These are phyloP conservation scores for Acanthamoeba triangularis DNA, from an alignment of 208 protist species.

Conservation along the genomic window DNA sequence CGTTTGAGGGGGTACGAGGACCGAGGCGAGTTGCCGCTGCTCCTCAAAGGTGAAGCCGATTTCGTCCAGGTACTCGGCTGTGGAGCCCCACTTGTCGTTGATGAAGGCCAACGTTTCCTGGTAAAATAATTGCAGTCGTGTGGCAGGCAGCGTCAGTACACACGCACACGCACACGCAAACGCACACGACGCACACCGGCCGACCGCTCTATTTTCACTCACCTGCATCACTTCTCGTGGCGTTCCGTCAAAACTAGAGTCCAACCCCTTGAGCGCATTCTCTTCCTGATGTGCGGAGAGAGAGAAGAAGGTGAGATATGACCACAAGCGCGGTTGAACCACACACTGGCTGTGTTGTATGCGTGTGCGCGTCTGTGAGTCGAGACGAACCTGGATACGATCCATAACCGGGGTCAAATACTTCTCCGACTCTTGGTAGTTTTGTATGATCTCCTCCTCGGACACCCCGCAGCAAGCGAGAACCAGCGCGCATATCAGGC, in stretches of 20 bases:
- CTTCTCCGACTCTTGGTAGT: constrained; percentile 64
- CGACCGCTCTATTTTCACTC: too few relatives aligned
- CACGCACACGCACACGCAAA: neutral
- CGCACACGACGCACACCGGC: too few relatives aligned
- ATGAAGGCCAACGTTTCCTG: constrained; percentile 52
- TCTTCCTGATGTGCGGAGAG: constrained; percentile 2
- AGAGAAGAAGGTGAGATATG: neutral
- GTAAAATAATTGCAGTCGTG: neutral
- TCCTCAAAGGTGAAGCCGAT: constrained; percentile 46
- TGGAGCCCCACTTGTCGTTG: constrained; percentile 62
- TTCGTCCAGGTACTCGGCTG: constrained; percentile 30
- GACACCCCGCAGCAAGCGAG: constrained; percentile 56
- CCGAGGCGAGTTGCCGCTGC: constrained; percentile 19
- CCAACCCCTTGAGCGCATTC: constrained; percentile 58
- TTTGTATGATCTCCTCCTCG: constrained; percentile 55
- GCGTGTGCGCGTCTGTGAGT: too few relatives aligned
- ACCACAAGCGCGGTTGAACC: neutral
- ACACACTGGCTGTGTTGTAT: too few relatives aligned
- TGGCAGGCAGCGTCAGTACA: neutral
- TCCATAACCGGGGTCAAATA: constrained; percentile 44
- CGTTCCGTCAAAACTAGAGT: constrained; percentile 69
- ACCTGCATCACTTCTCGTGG: constrained; percentile 55
- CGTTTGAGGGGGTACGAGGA: neutral
- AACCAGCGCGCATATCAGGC: constrained; percentile 72
- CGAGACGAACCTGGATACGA: neutral